Conservation (phyloP, 2,329 filamentous ascomycete genomes). For the Cryphonectria nitschkei region DNA sequence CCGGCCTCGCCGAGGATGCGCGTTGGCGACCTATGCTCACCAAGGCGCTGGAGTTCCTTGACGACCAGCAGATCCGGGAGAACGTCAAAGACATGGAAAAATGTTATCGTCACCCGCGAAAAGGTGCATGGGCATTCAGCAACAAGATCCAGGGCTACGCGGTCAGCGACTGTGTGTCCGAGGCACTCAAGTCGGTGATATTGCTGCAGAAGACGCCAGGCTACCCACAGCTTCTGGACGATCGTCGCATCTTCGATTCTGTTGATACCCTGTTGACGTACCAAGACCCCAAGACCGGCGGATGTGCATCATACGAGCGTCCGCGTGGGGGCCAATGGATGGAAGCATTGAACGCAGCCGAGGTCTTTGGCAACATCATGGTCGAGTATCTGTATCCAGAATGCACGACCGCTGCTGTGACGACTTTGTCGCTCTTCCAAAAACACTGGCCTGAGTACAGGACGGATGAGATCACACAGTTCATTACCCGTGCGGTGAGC, state of each 20-base stretch:
- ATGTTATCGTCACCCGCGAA: conserved; percentile 88
- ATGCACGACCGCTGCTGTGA: conserved; percentile 94
- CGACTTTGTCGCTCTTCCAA: conserved; percentile 80
- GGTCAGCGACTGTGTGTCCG: conserved; percentile 92
- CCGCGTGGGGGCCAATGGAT: conserved; percentile 76
- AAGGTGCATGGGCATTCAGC: conserved; percentile 96
- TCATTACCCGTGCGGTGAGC: conserved; percentile 72
- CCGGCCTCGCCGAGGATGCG: conserved; percentile 75
- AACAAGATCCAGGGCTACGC: conserved; percentile 91
- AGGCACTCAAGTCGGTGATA: conserved; percentile 85
- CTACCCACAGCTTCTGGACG: conserved; percentile 74
- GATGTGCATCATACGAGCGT: conserved; percentile 87
- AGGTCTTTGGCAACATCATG: conserved; percentile 98
- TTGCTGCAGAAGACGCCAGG: conserved; percentile 75
- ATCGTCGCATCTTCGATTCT: conserved; percentile 81
- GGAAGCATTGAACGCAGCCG: conserved; percentile 90
- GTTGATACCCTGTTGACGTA: conserved; percentile 90
- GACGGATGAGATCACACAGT: conserved; percentile 70
- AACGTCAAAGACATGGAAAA: conserved; percentile 75
- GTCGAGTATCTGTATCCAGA: conserved; percentile 98
- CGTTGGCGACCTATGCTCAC: conserved; percentile 82
- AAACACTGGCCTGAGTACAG: conserved; percentile 83
- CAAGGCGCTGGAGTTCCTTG: conserved; percentile 82
- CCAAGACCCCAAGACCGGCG: conserved; percentile 79
- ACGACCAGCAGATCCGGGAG: conserved; percentile 87